phyloP scores from a whole-genome alignment of 148 eudicot genomes.

The Linanthus parryae region DNA sequence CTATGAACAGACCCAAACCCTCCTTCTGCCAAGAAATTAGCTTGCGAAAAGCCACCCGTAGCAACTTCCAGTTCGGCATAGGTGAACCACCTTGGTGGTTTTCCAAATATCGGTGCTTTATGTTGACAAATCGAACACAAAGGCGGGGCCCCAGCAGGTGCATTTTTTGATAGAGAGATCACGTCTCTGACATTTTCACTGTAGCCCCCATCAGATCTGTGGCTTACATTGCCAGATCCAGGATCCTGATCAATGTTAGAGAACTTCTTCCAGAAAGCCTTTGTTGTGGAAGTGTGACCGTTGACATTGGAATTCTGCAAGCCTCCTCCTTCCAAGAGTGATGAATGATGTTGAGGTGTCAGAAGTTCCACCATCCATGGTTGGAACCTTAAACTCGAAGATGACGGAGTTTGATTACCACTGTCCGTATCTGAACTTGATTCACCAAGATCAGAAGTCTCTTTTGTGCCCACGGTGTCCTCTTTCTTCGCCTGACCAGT shows the following conservation, averaged over 20 bases:
- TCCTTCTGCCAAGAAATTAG: conserved; percentile 12
- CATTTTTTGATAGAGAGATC: conserved; percentile 54
- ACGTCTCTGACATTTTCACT: conserved; percentile 73
- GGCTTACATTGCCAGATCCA: conserved; percentile 37
- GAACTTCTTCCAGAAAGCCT: conserved; percentile 38
- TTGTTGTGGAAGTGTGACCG: conserved; percentile 26
- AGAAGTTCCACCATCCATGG: conserved; percentile 72
- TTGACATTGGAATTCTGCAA: conserved; percentile 15
- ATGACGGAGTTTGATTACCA: conserved; percentile 52
- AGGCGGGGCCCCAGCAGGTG: conserved; percentile 52
- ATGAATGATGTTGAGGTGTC: conserved; percentile 31
- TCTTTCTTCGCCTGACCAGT: conserved; percentile 41
- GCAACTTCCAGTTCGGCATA: conserved; percentile 12
- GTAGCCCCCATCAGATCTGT: conserved; percentile 44
- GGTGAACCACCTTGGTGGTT: conserved; percentile 10
- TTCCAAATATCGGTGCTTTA: conserved; percentile 11
- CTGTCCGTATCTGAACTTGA: conserved; percentile 67
- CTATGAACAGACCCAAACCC: conserved; percentile 11
- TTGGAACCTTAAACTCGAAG: conserved; percentile 63
- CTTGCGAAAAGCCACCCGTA: conserved; percentile 6
- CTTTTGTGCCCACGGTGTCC: conserved; percentile 27
- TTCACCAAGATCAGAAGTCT: conserved; percentile 26
- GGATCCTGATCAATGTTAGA: conserved; percentile 49
- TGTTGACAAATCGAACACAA: conserved; percentile 11
- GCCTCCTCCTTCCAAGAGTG: conserved; percentile 28